Evolutionary conservation across 805 yeast species (phyloP), one percentile per base, ranked within the genome.

Genomic region (Yamadazyma laniorum): DNA sequence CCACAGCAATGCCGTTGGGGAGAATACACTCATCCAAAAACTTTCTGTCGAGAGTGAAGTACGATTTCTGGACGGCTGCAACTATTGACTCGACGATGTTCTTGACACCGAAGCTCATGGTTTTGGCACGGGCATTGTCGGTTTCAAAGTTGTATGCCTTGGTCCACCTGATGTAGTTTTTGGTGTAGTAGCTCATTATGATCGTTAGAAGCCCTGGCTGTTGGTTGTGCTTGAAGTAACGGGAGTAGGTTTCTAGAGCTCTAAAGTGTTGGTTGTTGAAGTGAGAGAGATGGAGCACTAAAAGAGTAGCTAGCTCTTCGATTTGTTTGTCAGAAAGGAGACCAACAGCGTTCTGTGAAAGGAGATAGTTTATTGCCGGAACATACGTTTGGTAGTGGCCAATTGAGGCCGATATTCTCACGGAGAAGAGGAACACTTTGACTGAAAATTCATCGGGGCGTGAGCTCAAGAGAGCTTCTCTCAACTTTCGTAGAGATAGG

Each of bases 351-450:
- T 28, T 28, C 18, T 28, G 26, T 25, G 6, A 5, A 9, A 35
- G 34, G 18, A 79, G 47, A 42, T 67, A 69, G 27, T 55, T 52
- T n/a, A 77, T 65, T 18, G 77, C 61, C 2, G 85, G 83, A 3
- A 77, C 40, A 47, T 76, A 79, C 1, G 82, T 67, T 43, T 76
- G 75, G 48, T 72, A 70, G 41, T 75, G 74, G 6, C 77, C 77
- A 4, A 65, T 49, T 3, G 63, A 56, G 0, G 75, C 63, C 1
- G 78, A 58, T 16, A 74, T 61, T 23, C 77, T 50, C 6, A 72
- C 63, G 0, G 82, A 75, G 25, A 64, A 67, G 19, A 78, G 44
- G 40, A 66, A 73, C 16, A 80, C 80, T n/a, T 57, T 53, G 33
- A 61, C 63, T 7, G 70, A 51, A 39, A 77, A 74, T 21, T 54